Evolutionary conservation across 1,139 yeast genomes (phyloP), one percentile per base, ranked within the genome.

Genomic region (Hyphopichia khmerensis): DNA sequence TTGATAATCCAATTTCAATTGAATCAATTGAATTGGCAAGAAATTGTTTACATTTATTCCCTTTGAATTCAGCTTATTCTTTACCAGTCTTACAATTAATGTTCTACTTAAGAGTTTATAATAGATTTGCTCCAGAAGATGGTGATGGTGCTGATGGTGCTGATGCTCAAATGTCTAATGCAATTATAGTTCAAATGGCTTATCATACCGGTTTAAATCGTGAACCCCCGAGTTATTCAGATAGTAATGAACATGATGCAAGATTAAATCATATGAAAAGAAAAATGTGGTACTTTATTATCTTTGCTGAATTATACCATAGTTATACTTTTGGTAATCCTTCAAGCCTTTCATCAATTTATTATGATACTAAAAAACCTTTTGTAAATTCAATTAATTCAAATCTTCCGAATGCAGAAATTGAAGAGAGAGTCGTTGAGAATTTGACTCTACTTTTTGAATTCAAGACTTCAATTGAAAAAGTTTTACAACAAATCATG

Each of bases 211-310:
- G 76, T 0, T 44, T 71, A 32, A 61, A 70, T 44, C 48, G 69
- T 19, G 65, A 63, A 18, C 60, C 61, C 2, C 7, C 16, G 10
- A 45, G 42, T 39, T 43, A 48, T 36, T 42, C 42, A 8, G 57
- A 53, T 4, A 33, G 33, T 4, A 35, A 36, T 14, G 41, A 43
- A 2, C 15, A 50, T 45, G 59, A 66, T 47, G 56, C 60, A 38
- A 56, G 57, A 40, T 45, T 59, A 19, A 65, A 72, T 40, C 68
- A 70, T 50, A 54, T 72, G 17, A 69, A 72, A 56, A 65, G 86
- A 50, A 79, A 78, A 46, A 66, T 79, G 2, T 81, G 85, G 85
- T 14, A 29, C 15, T 33, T 19, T 30, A 17, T 26, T 10, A n/a
- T 34, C 4, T 39, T 7, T 34, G 32, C 38, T 5, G 41, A 39